phyloP scores from a whole-genome alignment of 2,329 filamentous ascomycete genomes.

The Microsporum canis region DNA sequence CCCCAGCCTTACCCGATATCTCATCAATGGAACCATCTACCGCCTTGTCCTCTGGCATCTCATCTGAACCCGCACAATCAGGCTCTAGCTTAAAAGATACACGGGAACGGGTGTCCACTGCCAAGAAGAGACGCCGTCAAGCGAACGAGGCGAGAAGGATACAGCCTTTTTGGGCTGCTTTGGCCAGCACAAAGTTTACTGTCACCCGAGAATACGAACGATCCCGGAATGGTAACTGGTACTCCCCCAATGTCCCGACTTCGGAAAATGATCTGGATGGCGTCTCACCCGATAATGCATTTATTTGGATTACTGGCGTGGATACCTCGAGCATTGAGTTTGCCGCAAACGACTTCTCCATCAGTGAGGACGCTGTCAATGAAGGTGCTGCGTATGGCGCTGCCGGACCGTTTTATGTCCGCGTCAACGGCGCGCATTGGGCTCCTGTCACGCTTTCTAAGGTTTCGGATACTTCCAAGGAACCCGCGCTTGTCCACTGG shows the following conservation, averaged over 20 bases:
- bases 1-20: slow-evolving; percentile 33
- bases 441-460: slow-evolving; percentile 47
- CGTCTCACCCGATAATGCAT: slow-evolving; percentile 31
- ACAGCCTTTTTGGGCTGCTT: slow-evolving; percentile 86
- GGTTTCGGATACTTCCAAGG: slow-evolving; percentile 34
- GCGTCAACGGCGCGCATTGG: slow-evolving; percentile 55
- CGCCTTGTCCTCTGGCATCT: slow-evolving; percentile 31
- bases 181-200: slow-evolving; percentile 92
- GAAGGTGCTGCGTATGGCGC: slow-evolving; percentile 17
- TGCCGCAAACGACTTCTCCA: slow-evolving; percentile 32
- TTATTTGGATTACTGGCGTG: slow-evolving; percentile 38
- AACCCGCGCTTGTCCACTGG: slow-evolving; percentile 40
- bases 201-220: slow-evolving; percentile 86
- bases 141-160: slow-evolving; percentile 81
- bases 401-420: slow-evolving; percentile 52
- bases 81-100: slow-evolving; percentile 37
- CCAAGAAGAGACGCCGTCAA: slow-evolving; percentile 80
- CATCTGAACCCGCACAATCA: slow-evolving; percentile 32
- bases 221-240: slow-evolving; percentile 41
- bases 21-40: slow-evolving; percentile 31
- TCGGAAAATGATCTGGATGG: slow-evolving; percentile 35
- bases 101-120: slow-evolving; percentile 48
- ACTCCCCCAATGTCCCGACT: slow-evolving; percentile 22
- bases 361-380: slow-evolving; percentile 20
- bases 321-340: slow-evolving; percentile 39